These are phyloP conservation scores for Sicyos baderoa DNA, from an alignment of 306 rosid species.

Conservation along the genomic window DNA sequence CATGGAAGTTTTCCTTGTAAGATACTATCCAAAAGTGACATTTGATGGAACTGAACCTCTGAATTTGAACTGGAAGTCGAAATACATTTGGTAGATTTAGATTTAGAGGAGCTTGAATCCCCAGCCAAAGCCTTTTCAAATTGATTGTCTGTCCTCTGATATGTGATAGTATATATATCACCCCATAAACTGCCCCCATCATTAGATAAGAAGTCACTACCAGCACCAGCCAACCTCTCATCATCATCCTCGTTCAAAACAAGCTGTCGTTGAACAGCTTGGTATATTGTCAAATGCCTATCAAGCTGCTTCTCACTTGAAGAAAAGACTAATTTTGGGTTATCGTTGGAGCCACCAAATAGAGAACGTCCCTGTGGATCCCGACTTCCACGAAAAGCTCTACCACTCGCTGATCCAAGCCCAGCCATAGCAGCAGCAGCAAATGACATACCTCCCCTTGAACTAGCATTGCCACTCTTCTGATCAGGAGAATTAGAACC, in stretches of 20 bases:
- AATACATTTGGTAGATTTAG: slow-evolving; percentile 55
- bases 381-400: slow-evolving; percentile 82
- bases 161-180: slow-evolving; percentile 77
- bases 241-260: slow-evolving; percentile 95
- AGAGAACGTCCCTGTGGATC: slow-evolving; percentile 76
- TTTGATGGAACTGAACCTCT: slow-evolving; percentile 49
- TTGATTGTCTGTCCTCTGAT: slow-evolving; percentile 79
- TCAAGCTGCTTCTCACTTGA: slow-evolving; percentile 90
- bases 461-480: slow-evolving; percentile 57
- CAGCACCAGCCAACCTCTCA: slow-evolving; percentile 55
- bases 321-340: slow-evolving; percentile 69
- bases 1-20: slow-evolving; percentile 95
- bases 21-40: slow-evolving; percentile 81
- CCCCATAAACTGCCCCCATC: slow-evolving; percentile 99
- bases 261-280: slow-evolving; percentile 90
- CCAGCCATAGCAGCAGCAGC: slow-evolving; percentile 99
- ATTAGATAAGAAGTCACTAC: slow-evolving; percentile 58
- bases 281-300: slow-evolving; percentile 88
- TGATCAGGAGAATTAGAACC: slow-evolving; percentile 66
- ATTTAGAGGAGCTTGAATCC: slow-evolving; percentile 51
- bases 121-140: slow-evolving; percentile 54
- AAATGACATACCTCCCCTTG: slow-evolving; percentile 93
- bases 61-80: slow-evolving; percentile 48
- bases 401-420: slow-evolving; percentile 71
- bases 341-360: slow-evolving; percentile 59